phyloP scores from a whole-genome alignment of 371 early-diverging fungal genomes.

The Mucor mucedo region DNA sequence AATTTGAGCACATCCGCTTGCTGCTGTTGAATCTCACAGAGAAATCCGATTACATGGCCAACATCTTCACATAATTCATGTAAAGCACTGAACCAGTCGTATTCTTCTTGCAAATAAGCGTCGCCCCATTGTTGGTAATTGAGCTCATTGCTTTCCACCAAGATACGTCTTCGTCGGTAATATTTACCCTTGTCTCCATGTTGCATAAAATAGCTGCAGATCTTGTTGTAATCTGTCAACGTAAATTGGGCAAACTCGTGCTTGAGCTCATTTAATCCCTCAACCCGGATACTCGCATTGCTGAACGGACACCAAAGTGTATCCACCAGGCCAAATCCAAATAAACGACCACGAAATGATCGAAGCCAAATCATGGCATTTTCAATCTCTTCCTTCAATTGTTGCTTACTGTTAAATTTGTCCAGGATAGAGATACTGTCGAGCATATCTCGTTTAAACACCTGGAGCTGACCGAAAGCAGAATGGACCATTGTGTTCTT shows the following conservation, averaged over 20 bases:
- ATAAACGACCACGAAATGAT: background rate
- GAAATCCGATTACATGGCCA: background rate
- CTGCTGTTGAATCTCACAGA: background rate
- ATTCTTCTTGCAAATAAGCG: background rate
- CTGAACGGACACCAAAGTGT: background rate
- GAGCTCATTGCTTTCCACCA: background rate
- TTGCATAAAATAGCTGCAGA: conserved; percentile 1
- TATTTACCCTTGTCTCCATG: background rate
- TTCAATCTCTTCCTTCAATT: background rate
- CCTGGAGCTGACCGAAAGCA: background rate
- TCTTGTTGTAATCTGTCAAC: background rate
- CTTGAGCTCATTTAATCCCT: background rate
- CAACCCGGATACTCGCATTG: background rate
- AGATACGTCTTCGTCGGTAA: background rate
- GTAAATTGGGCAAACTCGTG: background rate
- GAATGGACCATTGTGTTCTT: background rate
- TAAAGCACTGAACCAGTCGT: background rate
- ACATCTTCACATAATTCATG: conserved; percentile 1
- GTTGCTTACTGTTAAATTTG: background rate
- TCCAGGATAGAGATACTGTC: background rate
- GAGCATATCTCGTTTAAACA: background rate
- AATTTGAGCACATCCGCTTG: no score
- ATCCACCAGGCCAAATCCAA: background rate
- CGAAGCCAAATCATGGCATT: background rate
- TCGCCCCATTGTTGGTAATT: conserved; percentile 12